Conservation (phyloP, 148 eudicot genomes). For the Spergularia marina region DNA sequence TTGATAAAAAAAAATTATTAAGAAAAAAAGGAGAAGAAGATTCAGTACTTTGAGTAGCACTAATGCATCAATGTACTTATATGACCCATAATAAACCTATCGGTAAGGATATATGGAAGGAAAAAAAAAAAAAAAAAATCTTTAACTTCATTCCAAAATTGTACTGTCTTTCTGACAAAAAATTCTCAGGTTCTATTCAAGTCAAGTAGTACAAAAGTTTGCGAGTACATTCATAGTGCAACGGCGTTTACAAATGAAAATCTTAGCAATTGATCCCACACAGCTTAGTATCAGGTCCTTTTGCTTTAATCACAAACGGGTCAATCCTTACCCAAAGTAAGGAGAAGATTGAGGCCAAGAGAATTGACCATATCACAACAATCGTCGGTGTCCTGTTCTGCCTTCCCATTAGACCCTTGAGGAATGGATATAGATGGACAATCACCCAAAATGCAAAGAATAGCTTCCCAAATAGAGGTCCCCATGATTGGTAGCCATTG, state of each 20-base stretch:
- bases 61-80: not conserved
- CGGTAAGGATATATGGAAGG: not conserved
- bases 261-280: conserved; percentile 87
- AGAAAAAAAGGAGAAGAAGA: no score
- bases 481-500: conserved; percentile 94
- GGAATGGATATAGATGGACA: conserved; percentile 94
- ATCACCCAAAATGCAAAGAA: conserved; percentile 98
- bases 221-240: conserved; percentile 14
- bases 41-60: no score
- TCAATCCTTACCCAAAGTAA: conserved; percentile 97
- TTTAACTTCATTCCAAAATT: conserved; percentile 23
- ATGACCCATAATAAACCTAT: conserved; percentile 4
- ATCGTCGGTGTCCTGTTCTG: conserved; percentile 97
- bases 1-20: no score
- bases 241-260: conserved; percentile 23
- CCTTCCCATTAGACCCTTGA: conserved; percentile 95
- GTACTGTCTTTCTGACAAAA: conserved; percentile 15
- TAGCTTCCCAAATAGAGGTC: conserved; percentile 92
- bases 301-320: conserved; percentile 76
- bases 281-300: conserved; percentile 81
- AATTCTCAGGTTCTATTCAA: conserved; percentile 18
- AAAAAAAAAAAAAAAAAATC: not conserved
- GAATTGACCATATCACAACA: conserved; percentile 88
- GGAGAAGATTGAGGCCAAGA: conserved; percentile 93
- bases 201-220: not conserved